Base-by-base conservation (phyloP, 164 flowering plant species). In the Chloranthus sessilifolius region DNA sequence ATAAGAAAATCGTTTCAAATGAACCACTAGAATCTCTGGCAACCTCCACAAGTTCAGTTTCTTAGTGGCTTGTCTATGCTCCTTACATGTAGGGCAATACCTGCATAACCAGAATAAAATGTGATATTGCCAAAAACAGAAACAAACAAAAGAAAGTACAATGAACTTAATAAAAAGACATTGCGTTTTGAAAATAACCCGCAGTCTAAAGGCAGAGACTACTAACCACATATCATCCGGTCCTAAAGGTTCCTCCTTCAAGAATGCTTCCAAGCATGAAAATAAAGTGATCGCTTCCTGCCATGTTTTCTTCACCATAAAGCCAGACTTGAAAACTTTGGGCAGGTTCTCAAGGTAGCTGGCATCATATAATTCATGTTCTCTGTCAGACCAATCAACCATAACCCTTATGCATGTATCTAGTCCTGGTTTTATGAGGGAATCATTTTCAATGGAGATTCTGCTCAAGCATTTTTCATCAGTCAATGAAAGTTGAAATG, bases 151-250 rank as follows among this genome's bases (percentile, higher is more conserved):
- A n/a, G n/a, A n/a, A n/a, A n/a, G n/a, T n/a, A n/a, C n/a, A n/a
- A n/a, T n/a, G n/a, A n/a, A n/a, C n/a, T n/a, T n/a, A n/a, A n/a
- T n/a, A n/a, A n/a, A n/a, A n/a, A n/a, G n/a, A n/a, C n/a, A n/a
- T n/a, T n/a, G n/a, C n/a, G n/a, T n/a, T n/a, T n/a, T 7, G 17
- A 50, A 40, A 24, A 45, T 16, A 45, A 16, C 24, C 27, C 64
- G 77, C 17, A 43, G 17, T 43, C 11, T 34, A 7, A 2, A 47
- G 14, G 20, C n/a, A 14, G 26, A 47, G 34, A 2, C 2, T 20
- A 28, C 62, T 50, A 15, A 58, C 99, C 99, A 94, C 99, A 89
- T 94, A 52, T 94, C 97, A 71, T 94, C 92, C 30, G 95, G 96
- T 20, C 99, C 95, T 4, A 94, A 65, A 47, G 99, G 99, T 62